Conservation (phyloP, 805 yeast species). For the Scheffersomyces coipomensis region DNA sequence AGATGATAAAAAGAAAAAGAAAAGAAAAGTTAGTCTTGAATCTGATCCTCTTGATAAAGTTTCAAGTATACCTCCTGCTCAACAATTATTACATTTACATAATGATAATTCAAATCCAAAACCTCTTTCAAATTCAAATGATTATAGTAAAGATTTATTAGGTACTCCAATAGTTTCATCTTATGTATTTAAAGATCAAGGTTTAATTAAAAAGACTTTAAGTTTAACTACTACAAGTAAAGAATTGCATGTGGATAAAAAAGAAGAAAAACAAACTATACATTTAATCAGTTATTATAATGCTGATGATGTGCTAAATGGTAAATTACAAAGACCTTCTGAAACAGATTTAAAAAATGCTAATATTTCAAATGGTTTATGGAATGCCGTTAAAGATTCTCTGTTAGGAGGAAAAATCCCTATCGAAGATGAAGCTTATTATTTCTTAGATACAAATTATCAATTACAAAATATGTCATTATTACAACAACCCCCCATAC, state of each 20-base stretch:
- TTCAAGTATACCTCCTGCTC: conserved; percentile 7
- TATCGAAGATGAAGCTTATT: conserved; percentile 50
- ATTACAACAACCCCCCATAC: conserved; percentile 17
- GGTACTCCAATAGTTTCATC: conserved; percentile 60
- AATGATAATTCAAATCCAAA: conserved; percentile 1
- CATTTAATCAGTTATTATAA: conserved; percentile 81
- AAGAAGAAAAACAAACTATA: conserved; percentile 43
- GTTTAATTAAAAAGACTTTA: conserved; percentile 81
- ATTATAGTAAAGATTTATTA: conserved; percentile 24
- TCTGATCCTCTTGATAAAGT: conserved; percentile 8
- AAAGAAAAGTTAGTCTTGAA: conserved; percentile 17
- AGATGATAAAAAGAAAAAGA: conserved; percentile 42
- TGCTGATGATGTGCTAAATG: conserved; percentile 67
- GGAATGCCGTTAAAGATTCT: conserved; percentile 57
- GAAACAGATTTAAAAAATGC: conserved; percentile 52
- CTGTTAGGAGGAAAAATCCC: conserved; percentile 57
- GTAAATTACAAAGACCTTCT: conserved; percentile 57
- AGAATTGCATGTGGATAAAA: conserved; percentile 23
- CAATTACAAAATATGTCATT: conserved; percentile 40
- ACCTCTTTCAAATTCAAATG: conserved; percentile 6
- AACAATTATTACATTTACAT: conserved; percentile 3
- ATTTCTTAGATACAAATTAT: conserved; percentile 44
- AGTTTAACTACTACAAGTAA: conserved; percentile 51
- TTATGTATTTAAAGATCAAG: conserved; percentile 65
- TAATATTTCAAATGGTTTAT: conserved; percentile 45